Conservation (phyloP, 441 rosid species). For the Mallotus japonicus region DNA sequence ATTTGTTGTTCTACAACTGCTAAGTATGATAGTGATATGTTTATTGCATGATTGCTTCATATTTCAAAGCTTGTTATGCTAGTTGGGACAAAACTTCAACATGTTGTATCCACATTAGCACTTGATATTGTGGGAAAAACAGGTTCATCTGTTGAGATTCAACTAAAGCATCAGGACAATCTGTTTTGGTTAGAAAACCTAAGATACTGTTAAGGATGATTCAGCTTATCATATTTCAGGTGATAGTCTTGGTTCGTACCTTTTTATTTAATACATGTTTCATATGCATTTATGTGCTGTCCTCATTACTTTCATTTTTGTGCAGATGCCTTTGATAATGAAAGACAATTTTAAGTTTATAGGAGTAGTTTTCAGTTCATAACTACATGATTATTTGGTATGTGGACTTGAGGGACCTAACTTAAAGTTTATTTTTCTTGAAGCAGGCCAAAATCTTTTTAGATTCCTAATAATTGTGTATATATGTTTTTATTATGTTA, state of each 20-base stretch:
- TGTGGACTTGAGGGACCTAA: too few species aligned
- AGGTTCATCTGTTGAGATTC: constrained; percentile 59
- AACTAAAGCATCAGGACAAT: constrained; percentile 85
- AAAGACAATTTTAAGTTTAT: too few species aligned
- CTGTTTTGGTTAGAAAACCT: constrained; percentile 97
- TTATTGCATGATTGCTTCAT: constrained; percentile 17
- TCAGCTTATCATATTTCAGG: constrained; percentile 94
- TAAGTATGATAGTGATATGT: not conserved
- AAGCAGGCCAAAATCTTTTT: too few species aligned
- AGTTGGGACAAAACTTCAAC: constrained; percentile 95
- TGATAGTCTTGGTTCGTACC: constrained; percentile 14
- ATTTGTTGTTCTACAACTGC: not conserved
- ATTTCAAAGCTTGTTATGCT: constrained; percentile 74
- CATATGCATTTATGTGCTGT: constrained; percentile 1
- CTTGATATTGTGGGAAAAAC: constrained; percentile 76
- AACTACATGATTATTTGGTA: too few species aligned
- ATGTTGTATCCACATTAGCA: constrained; percentile 83
- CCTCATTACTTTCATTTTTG: constrained; percentile 14
- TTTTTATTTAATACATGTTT: not conserved
- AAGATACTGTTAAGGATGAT: constrained; percentile 65
- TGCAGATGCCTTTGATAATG: constrained; percentile 77
- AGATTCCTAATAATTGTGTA: too few species aligned
- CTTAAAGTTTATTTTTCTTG: too few species aligned
- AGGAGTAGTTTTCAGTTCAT: too few species aligned
- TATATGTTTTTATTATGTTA: too few species aligned